Conservation (phyloP, 208 protist genomes). For the Trypanosoma lewisi region DNA sequence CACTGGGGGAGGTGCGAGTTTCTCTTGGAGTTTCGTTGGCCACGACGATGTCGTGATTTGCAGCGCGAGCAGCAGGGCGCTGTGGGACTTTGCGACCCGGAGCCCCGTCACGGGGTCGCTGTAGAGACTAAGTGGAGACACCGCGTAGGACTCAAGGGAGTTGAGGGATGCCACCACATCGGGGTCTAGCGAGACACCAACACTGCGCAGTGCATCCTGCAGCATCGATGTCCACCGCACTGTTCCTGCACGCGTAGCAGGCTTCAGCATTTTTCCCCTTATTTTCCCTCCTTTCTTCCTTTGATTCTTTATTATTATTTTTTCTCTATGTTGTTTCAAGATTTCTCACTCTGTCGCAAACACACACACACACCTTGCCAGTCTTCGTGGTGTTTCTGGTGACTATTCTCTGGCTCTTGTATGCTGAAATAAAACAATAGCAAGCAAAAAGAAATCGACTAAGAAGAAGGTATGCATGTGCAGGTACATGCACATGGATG, state of each 20-base stretch:
- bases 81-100: conserved; percentile 37
- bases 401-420: no score
- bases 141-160: conserved; percentile 53
- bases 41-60: conserved; percentile 41
- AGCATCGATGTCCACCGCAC: conserved; percentile 51
- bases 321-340: no score
- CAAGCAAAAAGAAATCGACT: neutral
- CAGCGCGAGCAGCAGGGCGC: conserved; percentile 42
- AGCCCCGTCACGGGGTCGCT: conserved; percentile 27
- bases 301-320: neutral
- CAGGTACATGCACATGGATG: no score
- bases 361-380: neutral
- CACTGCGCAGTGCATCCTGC: conserved; percentile 22
- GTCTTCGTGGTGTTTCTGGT: no score
- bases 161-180: conserved; percentile 30
- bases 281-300: neutral
- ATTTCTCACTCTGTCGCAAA: no score
- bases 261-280: conserved; percentile 25
- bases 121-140: conserved; percentile 29
- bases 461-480: no score
- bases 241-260: conserved; percentile 28
- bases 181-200: conserved; percentile 25
- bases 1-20: conserved; percentile 28
- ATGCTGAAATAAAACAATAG: neutral
- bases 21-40: conserved; percentile 41